Base-by-base conservation (phyloP, 164 flowering plant genomes). In the Kingdonia uniflora region DNA sequence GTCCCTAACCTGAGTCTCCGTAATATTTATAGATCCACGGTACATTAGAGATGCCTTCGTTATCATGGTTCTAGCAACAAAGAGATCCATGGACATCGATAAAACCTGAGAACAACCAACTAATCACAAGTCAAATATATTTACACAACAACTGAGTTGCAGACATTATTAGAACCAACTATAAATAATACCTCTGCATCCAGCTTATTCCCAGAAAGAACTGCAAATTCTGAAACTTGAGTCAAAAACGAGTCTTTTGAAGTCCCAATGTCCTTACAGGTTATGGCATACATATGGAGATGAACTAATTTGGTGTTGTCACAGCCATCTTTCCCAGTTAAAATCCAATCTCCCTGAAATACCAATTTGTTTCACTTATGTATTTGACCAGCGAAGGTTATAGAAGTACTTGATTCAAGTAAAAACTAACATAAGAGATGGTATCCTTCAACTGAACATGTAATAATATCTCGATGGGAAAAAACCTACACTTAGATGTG, bases 31-130 rank as follows among this genome's bases (percentile, higher is more conserved):
- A 46, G 73, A 49, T 37, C 97, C 92, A 67, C 54, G 78, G 59
- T 72, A 85, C 66, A 74, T 78, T 70, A 89, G 90, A 48, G 88
- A 79, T 63, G 88, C 86, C 64, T 79, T 87, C 48, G 96, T 77
- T 65, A 75, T 74, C 86, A 94, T 74, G 75, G 95, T 80, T 61
- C 96, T 87, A 66, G 96, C 96, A 64, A 94, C 72, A 77, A 89
- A 94, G 69, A 94, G 89, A 80, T 94, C 97, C 95, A 87, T 80
- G 59, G 96, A 84, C 86, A 87, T 84, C 85, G 96, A 89, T 83
- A 85, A 83, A 75, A 89, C 97, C 99, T 94, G 55, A 19, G 41
- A 54, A 24, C 42, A 29, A 20, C 19, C 44, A 42, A 49, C n/a
- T 37, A 22, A 20, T 69, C 43, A 58, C 58, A 57, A 39, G 52